These are phyloP conservation scores for Noccaea caerulescens DNA, from an alignment of 345 rosid species.

Conservation along the genomic window DNA sequence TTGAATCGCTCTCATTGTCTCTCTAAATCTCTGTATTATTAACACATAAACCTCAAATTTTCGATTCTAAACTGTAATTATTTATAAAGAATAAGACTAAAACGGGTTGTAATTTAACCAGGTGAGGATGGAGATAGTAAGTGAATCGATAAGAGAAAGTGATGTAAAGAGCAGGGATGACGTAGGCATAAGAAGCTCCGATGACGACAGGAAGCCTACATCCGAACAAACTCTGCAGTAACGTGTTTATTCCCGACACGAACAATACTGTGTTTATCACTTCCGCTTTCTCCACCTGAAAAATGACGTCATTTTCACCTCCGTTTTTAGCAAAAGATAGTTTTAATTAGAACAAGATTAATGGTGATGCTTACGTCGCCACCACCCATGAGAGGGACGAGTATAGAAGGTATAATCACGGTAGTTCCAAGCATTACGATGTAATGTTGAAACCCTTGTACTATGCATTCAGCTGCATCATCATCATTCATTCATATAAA, in stretches of 20 bases:
- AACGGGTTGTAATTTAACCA: constrained; percentile 48
- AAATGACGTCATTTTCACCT: not conserved
- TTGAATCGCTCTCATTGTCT: constrained; percentile 69
- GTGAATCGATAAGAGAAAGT: constrained; percentile 53
- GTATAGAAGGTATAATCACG: constrained; percentile 67
- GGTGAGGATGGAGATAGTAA: constrained; percentile 50
- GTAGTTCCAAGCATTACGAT: constrained; percentile 88
- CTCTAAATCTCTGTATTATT: constrained; percentile 60
- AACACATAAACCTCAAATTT: constrained; percentile 11
- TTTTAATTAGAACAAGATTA: not conserved
- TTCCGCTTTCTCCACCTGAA: constrained; percentile 79
- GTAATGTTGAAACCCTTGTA: constrained; percentile 90
- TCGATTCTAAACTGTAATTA: not conserved
- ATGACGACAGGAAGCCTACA: constrained; percentile 84
- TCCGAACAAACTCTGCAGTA: constrained; percentile 73
- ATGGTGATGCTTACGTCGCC: constrained; percentile 60
- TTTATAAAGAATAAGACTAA: not conserved
- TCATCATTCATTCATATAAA: not conserved
- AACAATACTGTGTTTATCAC: constrained; percentile 74
- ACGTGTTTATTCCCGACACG: constrained; percentile 80
- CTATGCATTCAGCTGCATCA: constrained; percentile 70
- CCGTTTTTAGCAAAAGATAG: not conserved
- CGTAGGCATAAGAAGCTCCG: constrained; percentile 73
- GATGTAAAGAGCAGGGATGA: constrained; percentile 72
- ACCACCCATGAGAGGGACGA: constrained; percentile 87